Evolutionary conservation across 2,329 filamentous ascomycete genomes (phyloP).

Genomic region (Teratosphaeria gauchensis): DNA sequence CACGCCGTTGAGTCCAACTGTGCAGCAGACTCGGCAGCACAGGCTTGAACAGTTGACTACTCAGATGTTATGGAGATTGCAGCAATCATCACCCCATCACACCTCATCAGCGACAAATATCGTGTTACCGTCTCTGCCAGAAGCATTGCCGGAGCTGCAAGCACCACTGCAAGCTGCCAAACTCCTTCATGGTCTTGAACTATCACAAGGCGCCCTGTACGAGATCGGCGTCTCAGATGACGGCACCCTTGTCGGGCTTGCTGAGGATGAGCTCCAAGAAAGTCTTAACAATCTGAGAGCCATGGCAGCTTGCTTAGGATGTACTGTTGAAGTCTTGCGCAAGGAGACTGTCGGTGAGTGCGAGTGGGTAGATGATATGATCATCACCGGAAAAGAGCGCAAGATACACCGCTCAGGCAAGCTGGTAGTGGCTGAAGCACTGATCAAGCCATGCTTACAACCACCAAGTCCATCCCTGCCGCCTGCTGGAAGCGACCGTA

Average conservation of each 20-base stretch:
- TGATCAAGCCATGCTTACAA: conserved; percentile 61
- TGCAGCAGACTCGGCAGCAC: conserved; percentile 65
- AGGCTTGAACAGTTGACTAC: conserved; percentile 87
- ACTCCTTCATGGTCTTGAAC: conserved; percentile 68
- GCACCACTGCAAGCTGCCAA: conserved; percentile 43
- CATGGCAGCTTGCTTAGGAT: conserved; percentile 90
- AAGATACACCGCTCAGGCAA: conserved; percentile 38
- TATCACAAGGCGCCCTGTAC: conserved; percentile 86
- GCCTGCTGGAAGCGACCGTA: background rate
- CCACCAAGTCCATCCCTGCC: conserved; percentile 10
- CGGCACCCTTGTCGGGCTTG: conserved; percentile 78
- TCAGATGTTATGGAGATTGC: conserved; percentile 85
- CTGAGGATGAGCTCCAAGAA: conserved; percentile 84
- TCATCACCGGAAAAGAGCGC: conserved; percentile 10
- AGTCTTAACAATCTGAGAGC: conserved; percentile 73
- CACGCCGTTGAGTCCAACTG: conserved; percentile 30
- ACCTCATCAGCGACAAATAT: conserved; percentile 66
- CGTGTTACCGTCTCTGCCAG: conserved; percentile 65
- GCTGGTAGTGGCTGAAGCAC: conserved; percentile 81
- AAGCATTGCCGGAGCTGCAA: conserved; percentile 52
- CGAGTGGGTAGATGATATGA: conserved; percentile 52
- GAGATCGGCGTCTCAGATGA: conserved; percentile 96
- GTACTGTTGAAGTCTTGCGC: conserved; percentile 69
- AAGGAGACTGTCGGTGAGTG: conserved; percentile 79
- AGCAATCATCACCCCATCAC: conserved; percentile 90